These are phyloP conservation scores for Calendula officinalis DNA, from an alignment of 129 eudicot species.

Conservation along the genomic window DNA sequence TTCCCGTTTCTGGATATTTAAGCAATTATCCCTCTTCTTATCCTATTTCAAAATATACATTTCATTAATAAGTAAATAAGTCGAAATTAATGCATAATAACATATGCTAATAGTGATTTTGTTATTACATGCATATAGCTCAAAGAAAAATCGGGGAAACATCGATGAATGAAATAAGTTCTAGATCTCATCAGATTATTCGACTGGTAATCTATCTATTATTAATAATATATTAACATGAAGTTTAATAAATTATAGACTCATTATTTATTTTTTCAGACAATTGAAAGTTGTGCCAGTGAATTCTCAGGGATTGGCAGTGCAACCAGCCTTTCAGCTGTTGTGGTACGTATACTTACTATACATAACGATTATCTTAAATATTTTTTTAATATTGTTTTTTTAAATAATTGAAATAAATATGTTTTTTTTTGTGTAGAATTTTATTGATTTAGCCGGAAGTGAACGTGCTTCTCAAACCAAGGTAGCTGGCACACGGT, in stretches of 20 bases:
- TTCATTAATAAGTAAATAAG: not conserved
- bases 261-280: constrained; percentile 43
- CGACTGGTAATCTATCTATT: constrained; percentile 59
- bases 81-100: not conserved
- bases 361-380: not conserved
- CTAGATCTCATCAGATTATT: constrained; percentile 95
- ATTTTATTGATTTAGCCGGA: constrained; percentile 41
- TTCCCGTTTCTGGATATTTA: no score
- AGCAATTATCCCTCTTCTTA: no score
- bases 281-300: constrained; percentile 76
- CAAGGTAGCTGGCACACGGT: constrained; percentile 30
- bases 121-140: constrained; percentile 46
- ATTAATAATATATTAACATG: constrained; percentile 9
- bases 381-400: not conserved
- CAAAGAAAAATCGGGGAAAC: constrained; percentile 94
- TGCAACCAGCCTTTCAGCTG: constrained; percentile 74
- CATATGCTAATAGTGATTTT: not conserved
- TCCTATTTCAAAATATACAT: no score
- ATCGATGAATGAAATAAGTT: constrained; percentile 73
- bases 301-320: constrained; percentile 43
- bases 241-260: constrained; percentile 5
- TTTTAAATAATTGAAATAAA: constrained; percentile 5
- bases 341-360: constrained; percentile 53
- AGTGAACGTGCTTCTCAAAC: constrained; percentile 44
- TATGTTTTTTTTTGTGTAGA: constrained; percentile 21